phyloP scores from a whole-genome alignment of 2,329 filamentous ascomycete species.

The Pseudodiploospora longispora region DNA sequence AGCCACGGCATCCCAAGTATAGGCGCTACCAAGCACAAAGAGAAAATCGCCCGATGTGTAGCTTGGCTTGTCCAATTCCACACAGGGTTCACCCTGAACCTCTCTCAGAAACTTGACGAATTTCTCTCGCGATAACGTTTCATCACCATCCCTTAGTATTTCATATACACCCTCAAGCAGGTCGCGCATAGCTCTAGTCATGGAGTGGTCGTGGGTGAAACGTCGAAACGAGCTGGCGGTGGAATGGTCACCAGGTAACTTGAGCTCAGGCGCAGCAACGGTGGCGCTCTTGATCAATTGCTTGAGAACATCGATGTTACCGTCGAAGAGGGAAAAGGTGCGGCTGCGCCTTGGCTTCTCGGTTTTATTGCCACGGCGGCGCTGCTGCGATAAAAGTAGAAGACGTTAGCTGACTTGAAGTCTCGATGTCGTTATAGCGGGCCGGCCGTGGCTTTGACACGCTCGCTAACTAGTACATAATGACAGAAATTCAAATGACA shows the following conservation, averaged over 20 bases:
- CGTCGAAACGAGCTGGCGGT: slow-evolving; percentile 12
- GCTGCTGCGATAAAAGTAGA: slow-evolving; percentile 6
- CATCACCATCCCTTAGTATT: slow-evolving; percentile 29
- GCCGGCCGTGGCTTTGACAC: background rate
- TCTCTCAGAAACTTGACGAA: slow-evolving; percentile 42
- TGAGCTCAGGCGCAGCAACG: slow-evolving; percentile 16
- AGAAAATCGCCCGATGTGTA: slow-evolving; percentile 44
- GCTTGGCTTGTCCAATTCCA: slow-evolving; percentile 28
- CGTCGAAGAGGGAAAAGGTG: slow-evolving; percentile 33
- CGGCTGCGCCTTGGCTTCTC: slow-evolving; percentile 22
- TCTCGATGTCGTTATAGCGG: background rate
- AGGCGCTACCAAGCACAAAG: slow-evolving; percentile 36
- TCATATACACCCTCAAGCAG: slow-evolving; percentile 42
- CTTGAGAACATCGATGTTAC: slow-evolving; percentile 18
- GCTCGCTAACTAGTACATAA: too few relatives aligned
- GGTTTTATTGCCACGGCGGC: slow-evolving; percentile 7
- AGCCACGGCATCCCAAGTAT: slow-evolving; percentile 35
- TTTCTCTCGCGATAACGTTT: slow-evolving; percentile 22
- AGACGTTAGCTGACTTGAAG: slow-evolving; percentile 3
- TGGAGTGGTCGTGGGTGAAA: slow-evolving; percentile 18
- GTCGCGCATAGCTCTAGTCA: slow-evolving; percentile 41
- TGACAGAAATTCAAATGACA: too few relatives aligned
- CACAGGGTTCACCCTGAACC: slow-evolving; percentile 37
- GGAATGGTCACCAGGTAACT: background rate
- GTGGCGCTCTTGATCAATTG: slow-evolving; percentile 27